Evolutionary conservation across 179 eudicot species (phyloP), one percentile per base, ranked within the genome.

Genomic region (Gypsophila paniculata): DNA sequence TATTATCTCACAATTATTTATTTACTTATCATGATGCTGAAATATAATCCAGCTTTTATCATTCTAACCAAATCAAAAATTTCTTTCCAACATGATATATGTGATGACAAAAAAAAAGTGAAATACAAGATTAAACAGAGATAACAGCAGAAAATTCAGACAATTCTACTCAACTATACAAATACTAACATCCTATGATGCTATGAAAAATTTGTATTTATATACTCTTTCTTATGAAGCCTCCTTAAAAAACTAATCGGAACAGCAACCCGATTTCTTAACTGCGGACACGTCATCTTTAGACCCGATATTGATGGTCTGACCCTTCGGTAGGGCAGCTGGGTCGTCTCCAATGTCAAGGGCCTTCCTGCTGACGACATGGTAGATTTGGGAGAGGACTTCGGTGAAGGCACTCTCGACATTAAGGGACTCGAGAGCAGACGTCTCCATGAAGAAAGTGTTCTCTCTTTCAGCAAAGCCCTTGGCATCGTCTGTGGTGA

Each of bases 391-490:
- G 3, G 88, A 80, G 29, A 91, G 75, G 64, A 91, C 95, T 72
- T 91, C 92, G 0, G 90, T 87, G 72, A 91, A 91, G 3, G 97
- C 95, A 5, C 71, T 85, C 70, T 89, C 97, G 0, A 89, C 97
- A 32, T 91, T 89, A 63, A 91, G 54, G 5, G 95, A 75, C 69
- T 91, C 97, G 0, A 91, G 81, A 14, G 97, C 97, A 0, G 97
- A 91, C 0, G 97, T 91, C 73, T 91, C 97, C 95, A 89, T 89
- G 85, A 91, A 91, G 25, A 87, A 89, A 2, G 79, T 89, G 69
- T 68, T 78, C 77, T 91, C 92, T 49, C 77, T 76, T 59, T 86
- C 92, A 0, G 91, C 89, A 54, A 91, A 91, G 0, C 78, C 82
- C 51, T 79, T 87, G 22, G 92, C 88, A 29, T 89, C 90, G 13